Percentiles rank a stretch among this genome's conserved stretches.
These are phyloP conservation scores for Glutinoglossum americanum DNA, from an alignment of 495 filamentous ascomycete genomes.

Conservation along the genomic window DNA sequence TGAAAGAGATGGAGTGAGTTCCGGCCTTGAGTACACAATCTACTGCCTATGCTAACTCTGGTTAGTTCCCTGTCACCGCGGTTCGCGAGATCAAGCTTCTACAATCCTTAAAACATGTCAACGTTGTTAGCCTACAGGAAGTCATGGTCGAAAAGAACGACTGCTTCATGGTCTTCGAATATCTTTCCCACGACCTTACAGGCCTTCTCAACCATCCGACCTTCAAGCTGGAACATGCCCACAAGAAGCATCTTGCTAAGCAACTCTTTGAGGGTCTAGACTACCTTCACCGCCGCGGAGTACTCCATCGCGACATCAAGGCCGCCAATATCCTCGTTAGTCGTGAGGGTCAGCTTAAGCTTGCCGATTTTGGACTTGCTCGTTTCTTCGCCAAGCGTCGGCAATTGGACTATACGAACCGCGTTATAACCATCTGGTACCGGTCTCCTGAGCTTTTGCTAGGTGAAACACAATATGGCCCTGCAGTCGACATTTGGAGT, in stretches of 20 bases:
- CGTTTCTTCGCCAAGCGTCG: conserved; percentile 86
- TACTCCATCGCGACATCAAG: conserved; percentile 70
- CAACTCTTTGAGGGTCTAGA: conserved; percentile 89
- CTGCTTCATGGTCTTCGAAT: conserved; percentile 99
- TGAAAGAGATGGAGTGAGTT: conserved; percentile 61
- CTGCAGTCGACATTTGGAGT: conserved; percentile 93
- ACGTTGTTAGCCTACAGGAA: conserved; percentile 73
- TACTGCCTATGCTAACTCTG: conserved; percentile 8
- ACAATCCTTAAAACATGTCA: conserved; percentile 75
- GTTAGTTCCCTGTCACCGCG: conserved; percentile 79
- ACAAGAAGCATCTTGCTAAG: conserved; percentile 84
- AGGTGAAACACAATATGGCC: conserved; percentile 85
- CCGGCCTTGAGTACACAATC: background rate
- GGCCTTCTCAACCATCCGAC: conserved; percentile 82
- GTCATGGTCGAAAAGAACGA: conserved; percentile 98
- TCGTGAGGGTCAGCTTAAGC: conserved; percentile 68
- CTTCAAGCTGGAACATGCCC: conserved; percentile 62
- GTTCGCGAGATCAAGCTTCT: conserved; percentile 93
- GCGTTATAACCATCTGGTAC: conserved; percentile 98
- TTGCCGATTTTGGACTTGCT: conserved; percentile 94
- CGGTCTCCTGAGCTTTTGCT: conserved; percentile 79
- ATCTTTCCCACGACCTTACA: conserved; percentile 84
- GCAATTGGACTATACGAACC: conserved; percentile 93
- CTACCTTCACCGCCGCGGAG: conserved; percentile 83
- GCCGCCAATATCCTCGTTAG: conserved; percentile 72